Evolutionary conservation across 75 land plant genomes (phyloP), one percentile per base, ranked within the genome.

Genomic region (Larix kaempferi): DNA sequence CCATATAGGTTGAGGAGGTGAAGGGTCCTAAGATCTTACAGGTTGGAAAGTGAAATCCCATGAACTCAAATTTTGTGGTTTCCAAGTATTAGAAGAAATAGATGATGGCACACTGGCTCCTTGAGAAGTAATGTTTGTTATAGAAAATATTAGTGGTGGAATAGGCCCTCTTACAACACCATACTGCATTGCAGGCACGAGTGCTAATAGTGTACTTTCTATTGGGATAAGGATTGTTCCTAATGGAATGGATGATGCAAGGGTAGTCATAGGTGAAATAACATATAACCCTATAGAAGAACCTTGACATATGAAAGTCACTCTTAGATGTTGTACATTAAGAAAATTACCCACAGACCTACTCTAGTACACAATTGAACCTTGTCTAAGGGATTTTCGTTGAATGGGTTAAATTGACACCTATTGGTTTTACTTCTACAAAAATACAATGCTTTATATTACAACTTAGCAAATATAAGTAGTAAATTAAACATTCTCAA

Each of bases 1-100:
- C 72, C 72, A 67, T 12, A 19, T 25, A 39, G 75, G 29, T 27
- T 78, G 37, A 57, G 41, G 44, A 23, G 78, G 16, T 83, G 82
- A 74, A 23, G 60, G 57, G 74, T 56, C 79, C 6, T 78, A 89
- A n/a, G 86, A 66, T 7, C 73, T 69, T 19, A 71, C 84, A 66
- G 86, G 89, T 56, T 88, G 92, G 81, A 85, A 90, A 58, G 86
- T 86, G 76, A 90, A 90, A 76, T 90, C 85, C 75, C 88, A 72
- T 2, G 84, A 71, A 75, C 58, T 78, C 23, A 86, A 80, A 33
- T 61, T 77, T 65, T 74, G 86, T 2, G 84, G 81, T 57, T 67
- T 49, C 72, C 72, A 67, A 35, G 22, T 33, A 41, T 60, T 83
- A 7, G 78, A 72, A 56, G 71, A 17, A 25, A 60, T 15, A 21